Evolutionary conservation across 371 early-diverging fungal genomes (phyloP).

Genomic region (Chytridium lagenaria): DNA sequence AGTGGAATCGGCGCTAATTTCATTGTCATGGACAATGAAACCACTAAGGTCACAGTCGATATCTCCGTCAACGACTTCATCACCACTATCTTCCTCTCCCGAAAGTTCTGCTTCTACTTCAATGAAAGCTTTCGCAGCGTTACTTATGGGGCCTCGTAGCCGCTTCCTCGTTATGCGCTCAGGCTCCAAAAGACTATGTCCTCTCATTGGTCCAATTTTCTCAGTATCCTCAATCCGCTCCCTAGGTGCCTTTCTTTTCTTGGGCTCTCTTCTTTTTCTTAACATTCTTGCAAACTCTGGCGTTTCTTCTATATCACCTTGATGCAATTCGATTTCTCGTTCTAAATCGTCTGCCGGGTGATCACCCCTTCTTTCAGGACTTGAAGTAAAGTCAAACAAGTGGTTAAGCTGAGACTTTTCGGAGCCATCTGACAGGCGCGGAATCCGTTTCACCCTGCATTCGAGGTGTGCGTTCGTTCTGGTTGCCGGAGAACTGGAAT

Average conservation of each 20-base stretch:
- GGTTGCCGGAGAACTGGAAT: conserved; percentile 4
- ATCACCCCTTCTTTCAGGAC: neutral
- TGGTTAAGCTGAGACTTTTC: neutral
- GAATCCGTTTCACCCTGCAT: neutral
- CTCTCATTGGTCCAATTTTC: neutral
- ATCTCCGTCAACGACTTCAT: conserved; percentile 37
- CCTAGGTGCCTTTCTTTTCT: conserved; percentile 12
- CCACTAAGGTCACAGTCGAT: conserved; percentile 43
- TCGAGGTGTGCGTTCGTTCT: no score
- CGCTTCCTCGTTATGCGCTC: neutral
- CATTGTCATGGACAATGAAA: conserved; percentile 40
- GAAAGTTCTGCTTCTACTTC: conserved; percentile 42
- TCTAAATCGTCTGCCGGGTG: neutral
- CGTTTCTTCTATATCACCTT: conserved; percentile 21
- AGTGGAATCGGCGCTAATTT: conserved; percentile 19
- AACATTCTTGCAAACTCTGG: conserved; percentile 10
- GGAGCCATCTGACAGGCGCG: neutral
- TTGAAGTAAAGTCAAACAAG: neutral
- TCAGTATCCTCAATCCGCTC: conserved; percentile 2
- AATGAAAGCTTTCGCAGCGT: conserved; percentile 23
- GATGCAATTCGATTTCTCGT: conserved; percentile 3
- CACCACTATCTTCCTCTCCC: conserved; percentile 35
- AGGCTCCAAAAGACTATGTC: neutral
- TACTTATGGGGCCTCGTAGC: neutral
- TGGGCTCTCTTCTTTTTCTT: neutral